These are phyloP conservation scores for Sporobolomyces pararoseus DNA, from an alignment of 768 basidiomycete species.

Conservation along the genomic window DNA sequence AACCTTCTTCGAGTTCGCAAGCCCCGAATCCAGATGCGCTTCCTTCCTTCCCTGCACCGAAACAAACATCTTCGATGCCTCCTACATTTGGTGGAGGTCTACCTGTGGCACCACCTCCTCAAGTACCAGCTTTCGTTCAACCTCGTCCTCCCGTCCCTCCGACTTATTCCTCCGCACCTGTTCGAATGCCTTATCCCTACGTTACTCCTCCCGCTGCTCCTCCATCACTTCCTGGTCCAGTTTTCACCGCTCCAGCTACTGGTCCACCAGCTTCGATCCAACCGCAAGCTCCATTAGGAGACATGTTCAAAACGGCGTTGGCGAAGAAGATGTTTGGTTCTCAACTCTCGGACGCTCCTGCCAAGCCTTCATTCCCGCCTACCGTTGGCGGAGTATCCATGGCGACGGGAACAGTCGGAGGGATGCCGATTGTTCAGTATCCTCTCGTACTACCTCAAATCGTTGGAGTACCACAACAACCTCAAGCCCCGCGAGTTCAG, in stretches of 20 bases:
- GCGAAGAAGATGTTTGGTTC: conserved; percentile 10
- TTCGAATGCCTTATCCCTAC: background rate
- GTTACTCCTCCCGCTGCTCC: background rate
- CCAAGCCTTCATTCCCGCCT: too few relatives aligned
- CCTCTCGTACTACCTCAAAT: background rate
- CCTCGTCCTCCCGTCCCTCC: background rate
- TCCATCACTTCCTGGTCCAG: background rate
- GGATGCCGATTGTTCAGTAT: background rate
- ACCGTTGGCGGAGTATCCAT: too few relatives aligned
- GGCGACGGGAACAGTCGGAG: too few relatives aligned
- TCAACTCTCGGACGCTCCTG: conserved; percentile 4
- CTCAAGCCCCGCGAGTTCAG: background rate
- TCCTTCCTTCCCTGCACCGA: background rate
- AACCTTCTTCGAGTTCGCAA: background rate
- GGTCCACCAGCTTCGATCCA: background rate
- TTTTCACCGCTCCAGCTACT: background rate
- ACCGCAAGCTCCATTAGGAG: background rate
- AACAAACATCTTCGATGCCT: background rate
- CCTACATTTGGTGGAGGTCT: too few relatives aligned
- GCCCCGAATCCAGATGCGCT: background rate
- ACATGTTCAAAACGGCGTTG: conserved; percentile 6
- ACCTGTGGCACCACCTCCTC: too few relatives aligned
- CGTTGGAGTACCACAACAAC: background rate
- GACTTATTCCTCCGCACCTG: background rate
- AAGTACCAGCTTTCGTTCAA: too few relatives aligned